Base-by-base conservation (phyloP, 2,329 filamentous ascomycete genomes). In the Simplicillium sp. region DNA sequence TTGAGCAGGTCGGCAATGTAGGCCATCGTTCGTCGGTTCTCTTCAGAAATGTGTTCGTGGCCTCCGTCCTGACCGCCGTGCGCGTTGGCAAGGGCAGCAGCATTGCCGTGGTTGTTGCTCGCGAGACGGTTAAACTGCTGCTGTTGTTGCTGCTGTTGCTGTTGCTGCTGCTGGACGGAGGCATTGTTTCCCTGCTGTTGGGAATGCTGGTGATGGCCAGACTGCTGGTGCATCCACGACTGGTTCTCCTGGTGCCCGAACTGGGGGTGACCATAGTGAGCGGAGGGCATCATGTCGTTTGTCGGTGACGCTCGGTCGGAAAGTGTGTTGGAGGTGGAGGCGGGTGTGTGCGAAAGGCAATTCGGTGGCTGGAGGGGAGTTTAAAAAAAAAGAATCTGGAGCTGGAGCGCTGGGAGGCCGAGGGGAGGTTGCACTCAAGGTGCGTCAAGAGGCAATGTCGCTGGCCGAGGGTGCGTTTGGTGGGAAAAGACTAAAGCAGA, bases 1-100 rank as follows among this genome's bases (percentile, higher is more conserved):
- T 88, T 90, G 57, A 97, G 75, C 43, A 96, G 73, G 60, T 96
- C 89, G 41, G 89, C 87, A 48, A 96, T 92, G 72, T 87, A 96
- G 48, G 81, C 81, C 63, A 96, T 79, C n/a, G 94, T 92, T 49
- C 89, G 80, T 51, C 87, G 77, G 62, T 95, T 95, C 59, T 96
- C 90, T 59, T 96, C 90, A 14, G 82, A 87, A 49, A 92, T 62
- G 65, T 77, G 76, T 54, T 87, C 83, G 54, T 83, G 67, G 47
- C 67, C 58, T 44, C 64, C 65, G 51, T 82, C 71, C 54, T 75
- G 72, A 29, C 63, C 62, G 48, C 13, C 37, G 29, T 80, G 75
- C 38, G 58, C 60, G 14, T 60, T 64, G 33, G 71, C 61, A 48
- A 70, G 57, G 44, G 50, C 54, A 25, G 53, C 53, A 18, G 64